A percentile compares a stretch with the other conserved stretches of the same genome.
Evolutionary conservation across 257 asterid genomes (phyloP).

Genomic region (Buddleja alternifolia): DNA sequence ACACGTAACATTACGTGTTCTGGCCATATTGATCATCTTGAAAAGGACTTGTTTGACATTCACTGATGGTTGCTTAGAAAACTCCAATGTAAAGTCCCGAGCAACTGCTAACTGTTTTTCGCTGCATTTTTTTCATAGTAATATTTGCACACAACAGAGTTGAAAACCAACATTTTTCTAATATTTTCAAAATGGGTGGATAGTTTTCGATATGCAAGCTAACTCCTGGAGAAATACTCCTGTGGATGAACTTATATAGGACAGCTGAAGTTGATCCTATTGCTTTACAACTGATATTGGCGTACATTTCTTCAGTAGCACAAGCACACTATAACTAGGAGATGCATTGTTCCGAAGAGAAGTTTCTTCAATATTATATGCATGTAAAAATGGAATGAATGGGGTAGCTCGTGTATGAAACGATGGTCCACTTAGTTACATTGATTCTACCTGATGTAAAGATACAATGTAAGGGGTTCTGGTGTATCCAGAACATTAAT

Average conservation of each 20-base stretch:
- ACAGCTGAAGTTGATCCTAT: background rate
- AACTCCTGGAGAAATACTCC: conserved; percentile 12
- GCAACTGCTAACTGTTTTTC: background rate
- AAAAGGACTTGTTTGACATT: background rate
- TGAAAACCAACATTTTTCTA: background rate
- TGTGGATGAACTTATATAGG: background rate
- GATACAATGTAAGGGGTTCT: background rate
- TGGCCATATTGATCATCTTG: conserved; percentile 11
- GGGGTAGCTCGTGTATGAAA: too few species aligned
- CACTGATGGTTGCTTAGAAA: background rate
- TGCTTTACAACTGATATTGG: conserved; percentile 1
- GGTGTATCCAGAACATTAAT: background rate
- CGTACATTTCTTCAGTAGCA: background rate
- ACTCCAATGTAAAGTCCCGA: background rate
- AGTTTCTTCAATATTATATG: too few species aligned
- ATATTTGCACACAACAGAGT: background rate
- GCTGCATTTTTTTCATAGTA: background rate
- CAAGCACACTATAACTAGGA: too few species aligned
- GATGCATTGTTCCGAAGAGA: too few species aligned
- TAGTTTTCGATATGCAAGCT: conserved; percentile 1
- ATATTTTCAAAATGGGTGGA: background rate
- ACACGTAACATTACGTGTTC: background rate
- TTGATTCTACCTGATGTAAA: too few species aligned
- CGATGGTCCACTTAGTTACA: too few species aligned
- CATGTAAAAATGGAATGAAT: too few species aligned